These are phyloP conservation scores for Phytopythium mirpurense DNA, from an alignment of 352 stramenopile genomes.

Conservation along the genomic window DNA sequence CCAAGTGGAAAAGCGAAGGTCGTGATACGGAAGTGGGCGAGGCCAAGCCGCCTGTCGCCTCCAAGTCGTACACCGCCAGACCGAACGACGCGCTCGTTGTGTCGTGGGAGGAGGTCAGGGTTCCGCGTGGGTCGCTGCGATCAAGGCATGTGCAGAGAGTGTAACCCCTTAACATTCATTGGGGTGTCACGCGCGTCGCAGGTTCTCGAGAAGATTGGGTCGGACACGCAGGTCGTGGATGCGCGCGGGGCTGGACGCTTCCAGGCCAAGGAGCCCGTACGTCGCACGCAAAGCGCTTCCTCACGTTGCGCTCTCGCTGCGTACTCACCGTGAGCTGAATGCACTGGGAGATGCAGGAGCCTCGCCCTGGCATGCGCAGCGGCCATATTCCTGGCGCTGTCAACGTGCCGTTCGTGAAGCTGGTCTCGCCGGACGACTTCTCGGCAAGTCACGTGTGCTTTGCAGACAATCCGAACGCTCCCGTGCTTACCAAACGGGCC, in stretches of 20 bases:
- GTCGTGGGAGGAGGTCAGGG: slow-evolving; percentile 43
- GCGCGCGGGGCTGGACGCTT: slow-evolving; percentile 87
- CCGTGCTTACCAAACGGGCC: neutral
- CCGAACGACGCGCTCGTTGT: slow-evolving; percentile 45
- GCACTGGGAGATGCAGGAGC: slow-evolving; percentile 68
- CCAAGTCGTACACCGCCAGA: slow-evolving; percentile 37
- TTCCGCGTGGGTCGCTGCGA: no score
- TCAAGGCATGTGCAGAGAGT: no score
- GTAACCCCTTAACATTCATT: neutral
- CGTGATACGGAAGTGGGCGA: slow-evolving; percentile 32
- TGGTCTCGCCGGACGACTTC: slow-evolving; percentile 85
- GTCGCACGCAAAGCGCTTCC: no score
- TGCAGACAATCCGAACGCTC: no score
- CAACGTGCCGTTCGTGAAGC: slow-evolving; percentile 88
- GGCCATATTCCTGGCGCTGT: slow-evolving; percentile 91
- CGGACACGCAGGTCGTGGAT: slow-evolving; percentile 86
- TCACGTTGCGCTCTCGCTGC: neutral
- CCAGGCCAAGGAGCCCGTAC: slow-evolving; percentile 71
- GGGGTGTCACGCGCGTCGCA: neutral
- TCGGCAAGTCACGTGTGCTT: no score
- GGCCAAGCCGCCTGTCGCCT: slow-evolving; percentile 17
- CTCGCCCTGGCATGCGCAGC: slow-evolving; percentile 82
- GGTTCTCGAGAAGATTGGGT: slow-evolving; percentile 52
- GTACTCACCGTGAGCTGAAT: no score
- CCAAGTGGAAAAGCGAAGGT: slow-evolving; percentile 67